Percentiles rank a stretch among this genome's conserved stretches.
phyloP scores from a whole-genome alignment of 805 yeast species.

The Yamadazyma laniorum region DNA sequence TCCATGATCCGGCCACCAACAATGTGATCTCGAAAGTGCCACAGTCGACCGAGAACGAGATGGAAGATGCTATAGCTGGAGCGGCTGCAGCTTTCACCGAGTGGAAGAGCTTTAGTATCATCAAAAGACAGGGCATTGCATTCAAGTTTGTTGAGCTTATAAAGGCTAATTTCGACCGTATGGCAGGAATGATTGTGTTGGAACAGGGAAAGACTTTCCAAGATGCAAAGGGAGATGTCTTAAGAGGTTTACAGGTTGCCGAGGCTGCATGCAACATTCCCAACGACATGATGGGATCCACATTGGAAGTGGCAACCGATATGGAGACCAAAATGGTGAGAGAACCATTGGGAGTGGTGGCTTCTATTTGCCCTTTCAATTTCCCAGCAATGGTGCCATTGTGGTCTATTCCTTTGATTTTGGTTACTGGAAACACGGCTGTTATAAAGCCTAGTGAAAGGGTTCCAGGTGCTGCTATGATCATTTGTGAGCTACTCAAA shows the following conservation, averaged over 20 bases:
- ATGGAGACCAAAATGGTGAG: constrained; percentile 79
- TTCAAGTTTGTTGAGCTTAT: constrained; percentile 66
- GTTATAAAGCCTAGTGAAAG: constrained; percentile 64
- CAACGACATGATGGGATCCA: constrained; percentile 59
- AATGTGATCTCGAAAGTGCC: constrained; percentile 66
- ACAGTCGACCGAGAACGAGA: constrained; percentile 64
- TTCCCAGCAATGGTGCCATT: constrained; percentile 83
- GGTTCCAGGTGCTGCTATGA: constrained; percentile 79
- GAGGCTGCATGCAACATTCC: constrained; percentile 70
- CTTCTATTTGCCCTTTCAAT: constrained; percentile 77
- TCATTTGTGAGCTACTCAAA: constrained; percentile 66
- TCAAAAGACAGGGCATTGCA: constrained; percentile 68
- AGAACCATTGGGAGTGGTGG: constrained; percentile 73
- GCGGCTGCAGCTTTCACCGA: constrained; percentile 60
- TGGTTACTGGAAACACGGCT: constrained; percentile 72
- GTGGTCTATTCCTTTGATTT: constrained; percentile 61
- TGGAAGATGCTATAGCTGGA: constrained; percentile 61
- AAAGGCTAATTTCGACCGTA: constrained; percentile 62
- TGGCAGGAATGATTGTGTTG: constrained; percentile 54
- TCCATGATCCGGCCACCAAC: constrained; percentile 76
- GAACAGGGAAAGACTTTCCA: constrained; percentile 65
- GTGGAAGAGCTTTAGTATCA: constrained; percentile 56
- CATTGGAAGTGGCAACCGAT: constrained; percentile 65
- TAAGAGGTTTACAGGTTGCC: constrained; percentile 76
- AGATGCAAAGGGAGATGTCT: constrained; percentile 72